Conservation (phyloP, 305 asterid species). For the Stenogyne calaminthoides region DNA sequence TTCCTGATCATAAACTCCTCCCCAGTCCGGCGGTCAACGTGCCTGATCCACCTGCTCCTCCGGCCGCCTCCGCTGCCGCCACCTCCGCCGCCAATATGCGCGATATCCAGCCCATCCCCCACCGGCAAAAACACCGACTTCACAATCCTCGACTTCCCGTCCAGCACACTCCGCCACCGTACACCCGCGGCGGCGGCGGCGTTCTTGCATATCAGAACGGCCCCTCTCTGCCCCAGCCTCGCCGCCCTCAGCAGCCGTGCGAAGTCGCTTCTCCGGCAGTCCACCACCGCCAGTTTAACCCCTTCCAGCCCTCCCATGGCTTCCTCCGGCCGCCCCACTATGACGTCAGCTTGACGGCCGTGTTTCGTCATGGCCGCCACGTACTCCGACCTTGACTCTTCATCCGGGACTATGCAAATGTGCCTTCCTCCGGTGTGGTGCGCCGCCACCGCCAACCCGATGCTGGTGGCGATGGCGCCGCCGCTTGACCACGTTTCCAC, state of each 20-base stretch:
- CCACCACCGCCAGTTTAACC: conserved; percentile 79
- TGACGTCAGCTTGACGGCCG: conserved; percentile 47
- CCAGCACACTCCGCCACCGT: conserved; percentile 66
- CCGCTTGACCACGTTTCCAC: conserved; percentile 89
- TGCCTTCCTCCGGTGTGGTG: conserved; percentile 70
- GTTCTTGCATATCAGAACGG: conserved; percentile 82
- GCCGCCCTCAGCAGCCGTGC: conserved; percentile 56
- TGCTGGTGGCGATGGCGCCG: conserved; percentile 60
- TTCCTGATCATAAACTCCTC: conserved; percentile 66
- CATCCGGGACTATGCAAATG: conserved; percentile 66
- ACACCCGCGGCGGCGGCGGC: conserved; percentile 60
- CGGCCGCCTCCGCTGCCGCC: conserved; percentile 24
- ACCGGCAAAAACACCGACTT: conserved; percentile 79
- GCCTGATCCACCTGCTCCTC: conserved; percentile 66
- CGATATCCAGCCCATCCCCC: conserved; percentile 82
- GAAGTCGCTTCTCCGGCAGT: conserved; percentile 50
- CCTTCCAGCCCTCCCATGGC: conserved; percentile 56
- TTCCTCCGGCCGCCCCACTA: conserved; percentile 61
- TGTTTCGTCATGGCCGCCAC: conserved; percentile 43
- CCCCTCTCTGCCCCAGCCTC: conserved; percentile 72
- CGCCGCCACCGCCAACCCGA: conserved; percentile 76
- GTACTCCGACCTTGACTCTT: conserved; percentile 52
- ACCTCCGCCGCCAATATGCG: conserved; percentile 63
- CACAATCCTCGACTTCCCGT: conserved; percentile 59
- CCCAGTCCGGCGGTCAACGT: conserved; percentile 56